Base-by-base conservation (phyloP, 441 rosid species). In the Eruca vesicaria region DNA sequence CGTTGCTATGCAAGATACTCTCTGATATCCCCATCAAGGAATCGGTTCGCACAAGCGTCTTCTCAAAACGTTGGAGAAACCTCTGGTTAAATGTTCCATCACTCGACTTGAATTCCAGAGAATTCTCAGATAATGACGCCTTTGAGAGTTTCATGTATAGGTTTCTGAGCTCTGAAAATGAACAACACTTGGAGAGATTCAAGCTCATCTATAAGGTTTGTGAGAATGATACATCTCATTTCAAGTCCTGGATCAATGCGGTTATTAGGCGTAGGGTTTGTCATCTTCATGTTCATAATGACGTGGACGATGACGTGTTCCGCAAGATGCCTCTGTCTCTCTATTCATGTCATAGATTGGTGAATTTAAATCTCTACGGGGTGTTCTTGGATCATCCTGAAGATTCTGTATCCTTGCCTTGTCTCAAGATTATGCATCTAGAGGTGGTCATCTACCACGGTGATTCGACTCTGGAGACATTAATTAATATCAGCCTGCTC, bases 81-180 rank as follows among this genome's bases (percentile, higher is more conserved):
- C 68, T 78, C 2, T 78, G 65, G 69, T 50, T 61, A 7, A 69
- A 60, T 7, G 78, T 78, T 20, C 74, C 81, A 8, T 2, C 63
- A 2, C 29, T 78, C 60, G 73, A 78, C 10, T 20, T 78, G 7
- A 69, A 72, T 38, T 59, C 73, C 41, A 26, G 7, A 8, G 26
- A 23, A 23, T 23, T 23, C 26, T 1, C 2, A 1, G 26, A 3
- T 23, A 3, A 23, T 23, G 3, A 23, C 3, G 26, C 26, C 26
- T 23, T 23, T 23, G 3, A 3, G 26, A 23, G 26, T 23, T 23
- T 23, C 26, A 23, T 23, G 26, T 1, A 23, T 23, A 23, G 26
- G 26, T 23, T 78, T 53, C 18, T 72, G 7, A 15, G 14, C 11
- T 12, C 71, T 31, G 62, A 45, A 6, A 62, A 61, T 53, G 32